Percentiles rank a stretch among this genome's conserved stretches.
Evolutionary conservation across 495 filamentous ascomycete species (phyloP).

Genomic region (Geopyxis carbonaria): DNA sequence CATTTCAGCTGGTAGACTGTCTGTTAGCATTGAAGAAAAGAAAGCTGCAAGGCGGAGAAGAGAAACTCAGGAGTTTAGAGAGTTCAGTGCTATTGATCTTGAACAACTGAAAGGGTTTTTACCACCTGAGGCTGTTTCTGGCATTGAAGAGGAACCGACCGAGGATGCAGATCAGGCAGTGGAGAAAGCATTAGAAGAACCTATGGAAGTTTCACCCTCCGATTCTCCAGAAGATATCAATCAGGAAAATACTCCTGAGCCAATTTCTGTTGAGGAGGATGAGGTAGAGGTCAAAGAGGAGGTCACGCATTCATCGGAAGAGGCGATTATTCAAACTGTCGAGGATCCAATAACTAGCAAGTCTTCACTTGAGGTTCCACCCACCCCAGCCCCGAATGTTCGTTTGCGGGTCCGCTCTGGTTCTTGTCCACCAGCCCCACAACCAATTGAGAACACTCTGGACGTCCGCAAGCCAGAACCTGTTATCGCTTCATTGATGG

Average conservation of each 20-base stretch:
- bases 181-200: not conserved
- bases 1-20: constrained; percentile 6
- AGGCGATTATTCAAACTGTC: constrained; percentile 19
- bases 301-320: constrained; percentile 20
- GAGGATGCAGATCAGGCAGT: not conserved
- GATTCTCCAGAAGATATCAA: not conserved
- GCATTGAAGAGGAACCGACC: not conserved
- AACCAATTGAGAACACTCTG: constrained; percentile 3
- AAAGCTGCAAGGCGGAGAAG: constrained; percentile 20
- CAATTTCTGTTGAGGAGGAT: constrained; percentile 5
- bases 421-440: constrained; percentile 18
- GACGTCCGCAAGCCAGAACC: constrained; percentile 12
- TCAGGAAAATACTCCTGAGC: not conserved
- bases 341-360: not conserved
- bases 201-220: too few relatives aligned
- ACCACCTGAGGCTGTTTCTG: not conserved
- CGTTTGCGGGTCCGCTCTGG: too few relatives aligned
- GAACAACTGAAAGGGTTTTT: constrained; percentile 1
- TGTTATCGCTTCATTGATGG: constrained; percentile 2
- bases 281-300: constrained; percentile 17
- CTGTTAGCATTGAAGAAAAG: constrained; percentile 11
- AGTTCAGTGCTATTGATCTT: constrained; percentile 24
- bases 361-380: constrained; percentile 10
- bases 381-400: constrained; percentile 15
- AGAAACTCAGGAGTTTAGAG: constrained; percentile 22